Evolutionary conservation across 768 basidiomycete genomes (phyloP), one percentile per base, ranked within the genome.

Genomic region (Kwoniella mangroviensis): DNA sequence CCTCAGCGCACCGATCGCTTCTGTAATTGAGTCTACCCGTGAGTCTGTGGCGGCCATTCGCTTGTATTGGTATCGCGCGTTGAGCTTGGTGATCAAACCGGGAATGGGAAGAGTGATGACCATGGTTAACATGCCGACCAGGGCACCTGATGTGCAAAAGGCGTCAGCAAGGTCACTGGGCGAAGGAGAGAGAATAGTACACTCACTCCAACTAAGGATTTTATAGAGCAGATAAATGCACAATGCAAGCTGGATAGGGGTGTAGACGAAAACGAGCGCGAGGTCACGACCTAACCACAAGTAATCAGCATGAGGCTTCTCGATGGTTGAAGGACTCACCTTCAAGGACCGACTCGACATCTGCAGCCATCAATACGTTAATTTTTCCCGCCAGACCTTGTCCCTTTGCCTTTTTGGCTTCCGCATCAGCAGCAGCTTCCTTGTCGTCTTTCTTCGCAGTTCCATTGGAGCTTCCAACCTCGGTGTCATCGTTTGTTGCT

Each of bases 291-390:
- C 77, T 76, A 55, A 3, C 1, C 26, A 22, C 63, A 54, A 61
- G 45, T 56, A 69, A 40, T 45, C 52, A 58, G n/a, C 42, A n/a
- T 4, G 26, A 34, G 13, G 7, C n/a, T 22, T 45, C 42, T 9
- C 59, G 1, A 59, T 12, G 17, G 40, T 13, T 40, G 11, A 24
- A n/a, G 2, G 3, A 57, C 69, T 71, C 70, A 55, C 82, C 85
- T 34, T 84, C 83, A 15, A 83, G 75, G 34, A 85, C 79, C 66
- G 85, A 82, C 21, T 82, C 80, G 17, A 88, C 75, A 81, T 93
- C 91, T 1, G 89, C 88, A 9, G 90, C 88, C 42, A 91, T 87
- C 6, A 92, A 83, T 65, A 91, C 92, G 79, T 90, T 92, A 78
- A 93, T 89, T 78, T 88, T 90, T 11, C 92, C 91, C 45, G 89